Conservation (phyloP, 163 green algal genomes). For the Scenedesmus sp. region DNA sequence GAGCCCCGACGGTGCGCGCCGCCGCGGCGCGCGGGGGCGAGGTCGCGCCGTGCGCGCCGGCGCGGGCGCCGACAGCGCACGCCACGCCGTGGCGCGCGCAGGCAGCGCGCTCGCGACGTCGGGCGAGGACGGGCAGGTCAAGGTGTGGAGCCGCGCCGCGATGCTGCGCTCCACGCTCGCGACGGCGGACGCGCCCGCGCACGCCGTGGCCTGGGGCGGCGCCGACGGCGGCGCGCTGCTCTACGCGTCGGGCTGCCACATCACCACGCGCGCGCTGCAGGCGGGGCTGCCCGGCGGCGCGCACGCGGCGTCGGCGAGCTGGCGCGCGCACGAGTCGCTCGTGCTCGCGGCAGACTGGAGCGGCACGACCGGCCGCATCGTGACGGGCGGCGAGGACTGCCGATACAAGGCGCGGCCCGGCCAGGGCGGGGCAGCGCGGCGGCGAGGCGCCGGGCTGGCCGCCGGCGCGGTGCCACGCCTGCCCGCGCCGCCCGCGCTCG, state of each 20-base stretch:
- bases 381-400: constrained; percentile 81
- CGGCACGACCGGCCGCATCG: constrained; percentile 70
- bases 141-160: constrained; percentile 78
- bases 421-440: too few relatives aligned
- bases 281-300: background rate
- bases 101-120: constrained; percentile 77
- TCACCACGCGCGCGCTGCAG: constrained; percentile 14
- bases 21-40: background rate
- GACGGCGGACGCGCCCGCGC: constrained; percentile 64
- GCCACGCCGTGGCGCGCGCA: constrained; percentile 37
- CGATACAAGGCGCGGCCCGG: constrained; percentile 73
- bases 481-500: too few relatives aligned
- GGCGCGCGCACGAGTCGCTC: constrained; percentile 74
- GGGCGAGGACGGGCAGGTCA: constrained; percentile 84
- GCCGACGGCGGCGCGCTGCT: constrained; percentile 67
- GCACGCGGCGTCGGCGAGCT: constrained; percentile 46
- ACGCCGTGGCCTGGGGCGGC: constrained; percentile 71
- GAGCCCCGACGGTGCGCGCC: constrained; percentile 72
- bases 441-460: too few relatives aligned
- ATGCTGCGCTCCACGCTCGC: constrained; percentile 83
- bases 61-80: background rate
- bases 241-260: constrained; percentile 63
- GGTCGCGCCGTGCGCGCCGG: background rate
- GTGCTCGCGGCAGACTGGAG: constrained; percentile 81
- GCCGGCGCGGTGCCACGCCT: too few relatives aligned